Evolutionary conservation across 2,329 filamentous ascomycete species (phyloP), one percentile per base, ranked within the genome.

Genomic region (Neofusicoccum laricinum): DNA sequence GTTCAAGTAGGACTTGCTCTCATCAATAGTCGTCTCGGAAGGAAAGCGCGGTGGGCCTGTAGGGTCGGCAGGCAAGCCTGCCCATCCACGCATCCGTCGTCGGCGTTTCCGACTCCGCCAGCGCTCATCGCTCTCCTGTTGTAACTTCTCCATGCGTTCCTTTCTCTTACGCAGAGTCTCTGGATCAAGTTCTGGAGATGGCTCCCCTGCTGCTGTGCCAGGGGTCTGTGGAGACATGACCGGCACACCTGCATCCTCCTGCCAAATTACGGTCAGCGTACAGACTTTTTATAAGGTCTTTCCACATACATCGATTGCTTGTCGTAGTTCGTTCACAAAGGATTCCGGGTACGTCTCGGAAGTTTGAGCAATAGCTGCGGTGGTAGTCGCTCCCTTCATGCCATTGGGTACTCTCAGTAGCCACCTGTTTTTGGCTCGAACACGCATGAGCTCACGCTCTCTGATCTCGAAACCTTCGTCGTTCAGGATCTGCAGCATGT

Each of bases 11-110:
- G 83, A 82, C 71, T 92, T 91, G 71, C 89, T 89, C 76, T 94
- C 90, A 68, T 91, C 89, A 65, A 95, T 85, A 0, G 91, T 93
- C 12, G 90, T 93, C 75, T 95, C 91, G 0, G 91, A 94, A 0
- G 90, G 90, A 67, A 92, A 95, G 21, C 91, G 86, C 14, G 89
- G 88, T 19, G 88, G 86, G 4, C 88, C 86, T 1, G 87, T 86
- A 0, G 88, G 84, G 71, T 91, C 89, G 41, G 88, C 84, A 14
- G 89, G 86, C 30, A 90, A 75, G 2, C 88, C 88, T 46, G 85
- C 88, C 81, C 87, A 90, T n/a, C 85, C 85, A 69, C 86, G 84
- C 62, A 88, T 89, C 51, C 89, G 84, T 67, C 89, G 86, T 59
- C 90, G 84, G 61, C 89, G 85, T 73, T 91, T 92, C 65, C 86